These are phyloP conservation scores for Pseudotsuga menziesii DNA, from an alignment of 75 land plant genomes.

Conservation along the genomic window DNA sequence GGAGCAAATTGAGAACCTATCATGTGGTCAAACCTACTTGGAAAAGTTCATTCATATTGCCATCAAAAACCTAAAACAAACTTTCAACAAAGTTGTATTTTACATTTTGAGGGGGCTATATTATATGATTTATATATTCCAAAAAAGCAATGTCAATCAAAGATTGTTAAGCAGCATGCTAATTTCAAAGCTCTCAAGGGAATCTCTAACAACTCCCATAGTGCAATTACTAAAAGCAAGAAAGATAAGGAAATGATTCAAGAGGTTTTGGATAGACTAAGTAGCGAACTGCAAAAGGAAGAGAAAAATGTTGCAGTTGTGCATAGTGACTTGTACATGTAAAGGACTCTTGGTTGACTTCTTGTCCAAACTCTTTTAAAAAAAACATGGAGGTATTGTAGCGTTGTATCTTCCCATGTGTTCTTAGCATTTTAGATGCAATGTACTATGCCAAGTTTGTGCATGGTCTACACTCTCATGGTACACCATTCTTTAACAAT, in stretches of 20 bases:
- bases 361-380: slow-evolving; percentile 78
- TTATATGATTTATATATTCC: slow-evolving; percentile 96
- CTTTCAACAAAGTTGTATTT: slow-evolving; percentile 94
- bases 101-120: slow-evolving; percentile 95
- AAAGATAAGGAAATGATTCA: slow-evolving; percentile 98
- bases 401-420: slow-evolving; percentile 98
- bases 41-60: slow-evolving; percentile 70
- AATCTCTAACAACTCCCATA: slow-evolving; percentile 85
- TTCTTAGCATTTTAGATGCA: slow-evolving; percentile 94
- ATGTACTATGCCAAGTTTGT: slow-evolving; percentile 97
- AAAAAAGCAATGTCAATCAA: slow-evolving; percentile 75
- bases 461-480: slow-evolving; percentile 82
- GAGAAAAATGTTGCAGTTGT: slow-evolving; percentile 86
- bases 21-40: slow-evolving; percentile 80
- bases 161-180: slow-evolving; percentile 88
- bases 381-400: slow-evolving; percentile 98
- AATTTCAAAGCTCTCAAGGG: slow-evolving; percentile 89
- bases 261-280: slow-evolving; percentile 78
- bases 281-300: slow-evolving; percentile 73
- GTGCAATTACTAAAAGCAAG: slow-evolving; percentile 88
- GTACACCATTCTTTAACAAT: slow-evolving; percentile 93
- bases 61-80: slow-evolving; percentile 86
- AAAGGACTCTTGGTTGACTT: slow-evolving; percentile 91
- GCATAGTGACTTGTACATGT: slow-evolving; percentile 71
- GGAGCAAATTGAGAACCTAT: slow-evolving; percentile 50